Conservation (phyloP, 2,329 filamentous ascomycete genomes). For the Rhynchosporium graminicola region DNA sequence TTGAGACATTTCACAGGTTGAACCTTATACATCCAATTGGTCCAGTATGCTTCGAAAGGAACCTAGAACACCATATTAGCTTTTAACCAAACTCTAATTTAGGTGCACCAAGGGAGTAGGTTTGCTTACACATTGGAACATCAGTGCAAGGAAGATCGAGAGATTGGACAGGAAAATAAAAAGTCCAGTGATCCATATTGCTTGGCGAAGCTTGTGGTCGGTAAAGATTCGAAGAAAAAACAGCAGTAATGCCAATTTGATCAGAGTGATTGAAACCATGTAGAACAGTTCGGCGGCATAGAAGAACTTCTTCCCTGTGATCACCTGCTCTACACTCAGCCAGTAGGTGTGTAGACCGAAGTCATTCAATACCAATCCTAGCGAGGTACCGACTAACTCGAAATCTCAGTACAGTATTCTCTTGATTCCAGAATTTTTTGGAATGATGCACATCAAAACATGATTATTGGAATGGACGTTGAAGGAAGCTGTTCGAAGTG, state of each 20-base stretch:
- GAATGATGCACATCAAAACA: background rate
- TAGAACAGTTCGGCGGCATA: conserved; percentile 18
- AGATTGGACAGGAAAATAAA: conserved; percentile 19
- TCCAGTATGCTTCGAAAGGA: conserved; percentile 22
- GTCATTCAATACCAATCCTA: conserved; percentile 18
- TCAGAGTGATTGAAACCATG: conserved; percentile 18
- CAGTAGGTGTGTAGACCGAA: conserved; percentile 20
- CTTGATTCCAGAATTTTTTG: background rate
- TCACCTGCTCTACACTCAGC: conserved; percentile 14
- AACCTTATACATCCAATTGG: conserved; percentile 24
- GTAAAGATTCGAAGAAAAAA: conserved; percentile 23
- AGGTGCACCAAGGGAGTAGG: no score
- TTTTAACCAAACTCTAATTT: no score
- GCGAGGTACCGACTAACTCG: conserved; percentile 8
- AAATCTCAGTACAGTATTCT: background rate
- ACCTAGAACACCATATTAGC: background rate
- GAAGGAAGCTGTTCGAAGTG: no score
- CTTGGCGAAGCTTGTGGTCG: background rate
- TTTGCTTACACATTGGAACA: conserved; percentile 20
- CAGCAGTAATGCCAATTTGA: conserved; percentile 16
- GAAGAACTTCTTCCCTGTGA: conserved; percentile 16
- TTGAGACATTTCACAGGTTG: conserved; percentile 52
- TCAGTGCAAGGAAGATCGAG: conserved; percentile 7
- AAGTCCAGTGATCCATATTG: conserved; percentile 2
- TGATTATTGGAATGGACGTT: background rate